Evolutionary conservation across 2,329 filamentous ascomycete genomes (phyloP).

Genomic region (Arthrocladium fulminans): DNA sequence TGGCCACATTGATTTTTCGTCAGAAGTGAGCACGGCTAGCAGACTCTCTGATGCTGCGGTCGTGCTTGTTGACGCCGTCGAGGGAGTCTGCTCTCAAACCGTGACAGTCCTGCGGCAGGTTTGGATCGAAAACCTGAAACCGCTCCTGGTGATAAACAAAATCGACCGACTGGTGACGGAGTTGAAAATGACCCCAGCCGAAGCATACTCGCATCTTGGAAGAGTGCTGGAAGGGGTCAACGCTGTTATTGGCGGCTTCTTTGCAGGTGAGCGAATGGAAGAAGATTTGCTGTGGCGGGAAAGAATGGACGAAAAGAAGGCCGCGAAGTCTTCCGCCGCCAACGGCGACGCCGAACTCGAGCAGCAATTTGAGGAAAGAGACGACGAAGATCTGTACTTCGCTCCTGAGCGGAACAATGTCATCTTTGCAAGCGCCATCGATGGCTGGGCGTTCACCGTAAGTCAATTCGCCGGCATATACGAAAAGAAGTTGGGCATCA

Average conservation of each 20-base stretch:
- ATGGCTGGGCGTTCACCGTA: slow-evolving; percentile 98
- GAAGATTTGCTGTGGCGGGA: slow-evolving; percentile 95
- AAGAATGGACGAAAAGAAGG: slow-evolving; percentile 72
- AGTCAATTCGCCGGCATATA: slow-evolving; percentile 88
- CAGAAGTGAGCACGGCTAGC: slow-evolving; percentile 92
- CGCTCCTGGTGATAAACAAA: slow-evolving; percentile 93
- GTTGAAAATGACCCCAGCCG: slow-evolving; percentile 80
- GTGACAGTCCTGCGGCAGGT: slow-evolving; percentile 92
- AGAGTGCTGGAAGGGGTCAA: slow-evolving; percentile 94
- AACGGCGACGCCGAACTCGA: slow-evolving; percentile 37
- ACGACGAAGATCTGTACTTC: slow-evolving; percentile 97
- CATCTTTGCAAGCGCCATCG: slow-evolving; percentile 94
- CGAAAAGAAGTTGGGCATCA: slow-evolving; percentile 95
- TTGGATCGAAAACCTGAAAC: slow-evolving; percentile 92
- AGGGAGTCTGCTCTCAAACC: slow-evolving; percentile 96
- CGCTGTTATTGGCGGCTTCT: slow-evolving; percentile 93
- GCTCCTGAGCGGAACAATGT: slow-evolving; percentile 98
- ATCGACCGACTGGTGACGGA: slow-evolving; percentile 93
- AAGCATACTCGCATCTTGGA: slow-evolving; percentile 81
- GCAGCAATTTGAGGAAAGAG: slow-evolving; percentile 70
- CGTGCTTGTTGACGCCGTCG: slow-evolving; percentile 89
- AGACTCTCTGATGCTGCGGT: slow-evolving; percentile 89
- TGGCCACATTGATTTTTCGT: slow-evolving; percentile 97
- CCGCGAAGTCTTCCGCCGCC: slow-evolving; percentile 41
- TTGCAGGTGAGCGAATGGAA: slow-evolving; percentile 96